A percentile compares a stretch with the other conserved stretches of the same genome.
These are phyloP conservation scores for Aspergillus sp. DNA, from an alignment of 2,329 filamentous ascomycete genomes.

Conservation along the genomic window DNA sequence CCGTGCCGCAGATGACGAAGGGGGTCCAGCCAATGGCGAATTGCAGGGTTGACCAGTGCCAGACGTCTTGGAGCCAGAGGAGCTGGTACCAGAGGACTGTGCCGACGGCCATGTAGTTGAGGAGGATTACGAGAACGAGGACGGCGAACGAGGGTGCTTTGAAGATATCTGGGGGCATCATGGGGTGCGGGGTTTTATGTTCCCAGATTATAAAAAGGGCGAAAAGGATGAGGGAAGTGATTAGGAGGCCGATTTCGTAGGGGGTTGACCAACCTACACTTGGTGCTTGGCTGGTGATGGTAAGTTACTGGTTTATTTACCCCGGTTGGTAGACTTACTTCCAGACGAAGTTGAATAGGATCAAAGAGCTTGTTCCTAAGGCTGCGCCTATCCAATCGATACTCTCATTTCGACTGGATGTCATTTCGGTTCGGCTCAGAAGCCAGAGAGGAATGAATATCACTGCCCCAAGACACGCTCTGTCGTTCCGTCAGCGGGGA, in stretches of 20 bases:
- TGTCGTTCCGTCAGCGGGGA: constrained; percentile 4
- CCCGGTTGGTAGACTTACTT: constrained; percentile 43
- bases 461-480: constrained; percentile 24
- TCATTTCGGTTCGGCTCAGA: constrained; percentile 29
- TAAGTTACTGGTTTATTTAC: not conserved
- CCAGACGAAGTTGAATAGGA: constrained; percentile 54
- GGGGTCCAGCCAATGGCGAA: constrained; percentile 44
- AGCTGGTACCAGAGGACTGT: constrained; percentile 52
- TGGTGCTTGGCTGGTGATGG: constrained; percentile 41
- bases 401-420: constrained; percentile 37
- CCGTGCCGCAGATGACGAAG: constrained; percentile 41
- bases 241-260: constrained; percentile 43
- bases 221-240: constrained; percentile 39
- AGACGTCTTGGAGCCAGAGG: constrained; percentile 47
- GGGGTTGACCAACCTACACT: constrained; percentile 47
- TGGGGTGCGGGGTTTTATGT: constrained; percentile 39
- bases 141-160: constrained; percentile 46
- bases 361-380: constrained; percentile 42
- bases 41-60: constrained; percentile 43
- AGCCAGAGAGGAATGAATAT: constrained; percentile 26
- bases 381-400: constrained; percentile 44
- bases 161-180: constrained; percentile 50
- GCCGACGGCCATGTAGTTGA: constrained; percentile 51
- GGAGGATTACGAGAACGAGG: constrained; percentile 45
- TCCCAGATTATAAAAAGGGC: constrained; percentile 44